Evolutionary conservation across 1,284 basidiomycete genomes (phyloP), one percentile per base, ranked within the genome.

Genomic region (Ganoderma lucidum): DNA sequence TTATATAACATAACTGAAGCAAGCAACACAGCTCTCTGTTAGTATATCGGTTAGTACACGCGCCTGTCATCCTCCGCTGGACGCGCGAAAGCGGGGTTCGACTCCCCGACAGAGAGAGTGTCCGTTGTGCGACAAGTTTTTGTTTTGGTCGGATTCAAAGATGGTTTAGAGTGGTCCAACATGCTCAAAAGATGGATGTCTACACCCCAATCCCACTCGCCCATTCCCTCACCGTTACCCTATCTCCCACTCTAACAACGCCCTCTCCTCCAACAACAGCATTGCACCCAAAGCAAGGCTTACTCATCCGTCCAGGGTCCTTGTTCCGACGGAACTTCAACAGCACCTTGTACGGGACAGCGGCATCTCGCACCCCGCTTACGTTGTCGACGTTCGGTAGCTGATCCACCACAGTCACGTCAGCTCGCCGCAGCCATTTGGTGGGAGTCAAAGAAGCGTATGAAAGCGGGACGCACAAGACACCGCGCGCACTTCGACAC

Each of bases 311-410:
- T 23, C 64, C 75, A 0, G 85, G 84, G 75, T 91, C 87, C 64
- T 89, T 72, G 9, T 87, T 87, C 23, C 78, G 85, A 37, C 91
- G 85, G 76, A 90, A 89, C 81, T 90, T 91, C 86, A 88, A 88
- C 12, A 93, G 78, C 23, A 88, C 85, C 79, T 93, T 93, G 81
- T 84, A 92, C 5, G 93, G 93, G 3, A 94, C 90, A 1, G 91
- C 90, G 28, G 83, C 83, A 75, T 94, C 92, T n/a, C 88, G 85
- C 35, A 85, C 77, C 41, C 91, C 93, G 1, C 87, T 90, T 28
- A 82, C 80, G 0, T 89, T 85, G 74, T 88, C 87, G 14, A 94
- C 86, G 72, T 94, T 94, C 19, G 92, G 92, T 51, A 94, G 81
- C 92, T 93, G 30, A 15, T 70, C 64, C 48, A 62, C 1, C 14